Evolutionary conservation across 805 yeast genomes (phyloP), one percentile per base, ranked within the genome.

Genomic region (Candida verbasci): DNA sequence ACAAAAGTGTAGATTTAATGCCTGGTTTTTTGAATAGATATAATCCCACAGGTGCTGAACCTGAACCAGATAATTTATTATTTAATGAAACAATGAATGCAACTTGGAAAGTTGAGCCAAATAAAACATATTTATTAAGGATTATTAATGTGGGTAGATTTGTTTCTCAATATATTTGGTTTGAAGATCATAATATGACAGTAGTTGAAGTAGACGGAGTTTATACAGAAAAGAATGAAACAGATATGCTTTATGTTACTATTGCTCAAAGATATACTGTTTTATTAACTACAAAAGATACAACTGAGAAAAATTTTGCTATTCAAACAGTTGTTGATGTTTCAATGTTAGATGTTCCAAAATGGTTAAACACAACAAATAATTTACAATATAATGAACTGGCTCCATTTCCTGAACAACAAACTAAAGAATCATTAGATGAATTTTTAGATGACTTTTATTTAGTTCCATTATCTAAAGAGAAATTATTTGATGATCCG

Each of bases 1-100:
- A 65, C 20, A 62, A 71, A 31, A 70, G 78, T 43, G 58, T 62
- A 23, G 70, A 58, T 2, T 61, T 82, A 16, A 55, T 68, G 35
- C 45, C 58, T 12, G 60, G 62, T 26, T 83, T 82, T 53, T 54
- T 78, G 48, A 70, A 72, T 28, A 65, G 83, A 44, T 84, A 74
- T 51, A 84, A 84, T 48, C 93, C 93, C n/a, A 83, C 89, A 1
- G 93, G 93, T 27, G 87, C 85, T 12, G 93, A 84, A 52, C 93
- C 93, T 9, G 70, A 82, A 32, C 89, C 89, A 2, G 80, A 79
- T 45, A 78, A 75, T 48, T 41, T 76, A 12, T 59, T 84, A 25
- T 72, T 82, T 51, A 82, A 82, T 53, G 85, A 84, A 44, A 65
- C 84, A 4, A 66, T 70, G 34, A 77, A 78, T 44, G 72, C 62